phyloP scores from a whole-genome alignment of 2,329 filamentous ascomycete genomes.

The Leptographium radiaticola region DNA sequence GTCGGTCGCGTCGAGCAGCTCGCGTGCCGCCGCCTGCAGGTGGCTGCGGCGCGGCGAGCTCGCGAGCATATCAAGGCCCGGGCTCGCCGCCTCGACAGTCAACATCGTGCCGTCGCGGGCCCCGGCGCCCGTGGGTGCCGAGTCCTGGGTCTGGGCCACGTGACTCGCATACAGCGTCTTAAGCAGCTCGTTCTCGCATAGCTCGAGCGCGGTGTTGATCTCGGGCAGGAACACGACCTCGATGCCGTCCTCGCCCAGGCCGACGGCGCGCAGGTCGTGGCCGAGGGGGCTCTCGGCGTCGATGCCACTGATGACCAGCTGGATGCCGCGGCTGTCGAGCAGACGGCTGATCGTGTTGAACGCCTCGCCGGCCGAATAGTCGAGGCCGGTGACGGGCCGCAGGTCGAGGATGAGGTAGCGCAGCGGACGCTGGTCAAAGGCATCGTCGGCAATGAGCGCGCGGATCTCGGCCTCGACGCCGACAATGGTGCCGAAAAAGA shows the following conservation, averaged over 20 bases:
- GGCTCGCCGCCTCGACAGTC: slow-evolving; percentile 18
- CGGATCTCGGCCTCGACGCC: slow-evolving; percentile 85
- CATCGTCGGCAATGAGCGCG: slow-evolving; percentile 66
- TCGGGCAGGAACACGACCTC: slow-evolving; percentile 74
- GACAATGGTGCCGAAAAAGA: slow-evolving; percentile 98
- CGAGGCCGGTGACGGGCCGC: slow-evolving; percentile 77
- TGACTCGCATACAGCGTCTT: slow-evolving; percentile 64
- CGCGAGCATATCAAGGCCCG: slow-evolving; percentile 33
- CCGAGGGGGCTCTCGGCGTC: slow-evolving; percentile 65
- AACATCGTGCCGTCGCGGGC: slow-evolving; percentile 20
- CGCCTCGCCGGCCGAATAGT: slow-evolving; percentile 92
- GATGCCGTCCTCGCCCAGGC: slow-evolving; percentile 59
- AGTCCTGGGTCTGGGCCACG: slow-evolving; percentile 32
- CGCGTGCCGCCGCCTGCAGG: slow-evolving; percentile 64
- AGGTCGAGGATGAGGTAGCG: slow-evolving; percentile 85
- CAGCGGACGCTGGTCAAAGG: slow-evolving; percentile 66
- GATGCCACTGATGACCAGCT: slow-evolving; percentile 72
- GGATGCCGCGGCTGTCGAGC: slow-evolving; percentile 61
- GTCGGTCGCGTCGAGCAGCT: slow-evolving; percentile 57
- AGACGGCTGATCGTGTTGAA: slow-evolving; percentile 88
- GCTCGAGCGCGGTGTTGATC: slow-evolving; percentile 85
- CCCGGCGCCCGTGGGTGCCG: too few relatives aligned
- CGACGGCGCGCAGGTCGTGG: slow-evolving; percentile 68
- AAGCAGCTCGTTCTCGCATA: slow-evolving; percentile 87
- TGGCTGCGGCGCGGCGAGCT: slow-evolving; percentile 73